Evolutionary conservation across 192 early-diverging fungal genomes (phyloP).

Genomic region (Coemansia sp.): DNA sequence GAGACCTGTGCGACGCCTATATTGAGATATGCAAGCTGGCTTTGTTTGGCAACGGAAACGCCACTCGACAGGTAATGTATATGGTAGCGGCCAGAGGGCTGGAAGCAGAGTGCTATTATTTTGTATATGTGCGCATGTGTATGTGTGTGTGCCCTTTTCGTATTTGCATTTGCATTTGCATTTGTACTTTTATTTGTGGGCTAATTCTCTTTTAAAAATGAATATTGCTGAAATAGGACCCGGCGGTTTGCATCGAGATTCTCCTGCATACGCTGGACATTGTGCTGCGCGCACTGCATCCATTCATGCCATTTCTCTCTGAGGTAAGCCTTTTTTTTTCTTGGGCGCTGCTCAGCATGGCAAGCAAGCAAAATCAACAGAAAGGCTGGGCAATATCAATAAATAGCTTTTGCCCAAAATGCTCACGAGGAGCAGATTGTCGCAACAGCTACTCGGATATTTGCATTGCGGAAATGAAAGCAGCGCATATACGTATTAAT

Average conservation of each 20-base stretch:
- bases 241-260: constrained; percentile 28
- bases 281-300: constrained; percentile 78
- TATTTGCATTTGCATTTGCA: neutral
- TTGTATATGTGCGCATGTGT: no score
- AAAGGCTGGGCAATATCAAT: neutral
- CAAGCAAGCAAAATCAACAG: neutral
- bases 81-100: neutral
- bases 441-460: neutral
- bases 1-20: constrained; percentile 94
- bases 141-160: no score
- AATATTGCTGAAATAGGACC: constrained; percentile 25
- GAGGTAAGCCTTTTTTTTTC: constrained; percentile 60
- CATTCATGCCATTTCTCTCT: constrained; percentile 97
- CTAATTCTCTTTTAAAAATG: neutral
- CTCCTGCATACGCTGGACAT: constrained; percentile 43
- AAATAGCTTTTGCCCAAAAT: no score
- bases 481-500: neutral
- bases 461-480: constrained; percentile 2
- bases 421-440: no score
- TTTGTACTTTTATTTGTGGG: neutral
- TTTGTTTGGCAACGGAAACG: constrained; percentile 59
- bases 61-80: constrained; percentile 54
- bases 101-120: no score
- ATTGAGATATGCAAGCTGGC: constrained; percentile 82
- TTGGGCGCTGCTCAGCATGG: neutral